Percentiles rank a stretch among this genome's conserved stretches.
phyloP scores from a whole-genome alignment of 2,329 filamentous ascomycete genomes.

The Ophiostoma perfectum region DNA sequence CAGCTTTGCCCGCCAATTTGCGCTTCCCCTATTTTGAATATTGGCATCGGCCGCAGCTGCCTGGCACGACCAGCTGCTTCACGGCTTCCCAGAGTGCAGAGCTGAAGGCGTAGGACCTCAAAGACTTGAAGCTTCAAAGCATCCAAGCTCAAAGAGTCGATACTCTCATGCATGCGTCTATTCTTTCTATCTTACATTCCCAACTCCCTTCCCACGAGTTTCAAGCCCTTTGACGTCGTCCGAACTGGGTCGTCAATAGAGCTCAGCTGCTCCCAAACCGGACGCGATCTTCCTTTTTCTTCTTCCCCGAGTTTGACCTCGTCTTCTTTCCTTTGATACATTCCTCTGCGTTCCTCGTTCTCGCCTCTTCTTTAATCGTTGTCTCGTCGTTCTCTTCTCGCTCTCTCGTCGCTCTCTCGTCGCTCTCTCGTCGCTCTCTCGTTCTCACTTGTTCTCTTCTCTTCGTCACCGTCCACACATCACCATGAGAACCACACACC shows the following conservation, averaged over 20 bases:
- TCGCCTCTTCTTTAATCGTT: not conserved
- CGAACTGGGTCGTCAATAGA: constrained; percentile 8
- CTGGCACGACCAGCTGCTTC: too few species aligned
- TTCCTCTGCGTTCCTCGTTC: not conserved
- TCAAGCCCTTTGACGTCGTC: constrained; percentile 6
- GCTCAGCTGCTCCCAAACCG: not conserved
- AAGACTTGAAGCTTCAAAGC: not conserved
- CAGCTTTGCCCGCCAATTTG: constrained; percentile 14
- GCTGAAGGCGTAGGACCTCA: not conserved
- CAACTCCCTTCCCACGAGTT: not conserved
- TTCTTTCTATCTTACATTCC: not conserved
- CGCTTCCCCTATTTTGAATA: constrained; percentile 17
- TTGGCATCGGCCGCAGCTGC: constrained; percentile 8
- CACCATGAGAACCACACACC: constrained; percentile 8
- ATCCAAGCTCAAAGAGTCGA: too few species aligned
- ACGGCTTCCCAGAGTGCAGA: too few species aligned
- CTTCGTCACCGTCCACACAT: not conserved
- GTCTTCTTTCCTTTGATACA: not conserved
- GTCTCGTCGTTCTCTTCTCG: not conserved
- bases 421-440: not conserved
- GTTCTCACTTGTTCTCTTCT: not conserved
- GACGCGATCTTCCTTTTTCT: constrained; percentile 9
- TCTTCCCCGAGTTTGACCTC: not conserved
- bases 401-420: not conserved
- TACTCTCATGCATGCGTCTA: not conserved